These are phyloP conservation scores for Mycena polygramma DNA, from an alignment of 768 basidiomycete genomes.

Conservation along the genomic window DNA sequence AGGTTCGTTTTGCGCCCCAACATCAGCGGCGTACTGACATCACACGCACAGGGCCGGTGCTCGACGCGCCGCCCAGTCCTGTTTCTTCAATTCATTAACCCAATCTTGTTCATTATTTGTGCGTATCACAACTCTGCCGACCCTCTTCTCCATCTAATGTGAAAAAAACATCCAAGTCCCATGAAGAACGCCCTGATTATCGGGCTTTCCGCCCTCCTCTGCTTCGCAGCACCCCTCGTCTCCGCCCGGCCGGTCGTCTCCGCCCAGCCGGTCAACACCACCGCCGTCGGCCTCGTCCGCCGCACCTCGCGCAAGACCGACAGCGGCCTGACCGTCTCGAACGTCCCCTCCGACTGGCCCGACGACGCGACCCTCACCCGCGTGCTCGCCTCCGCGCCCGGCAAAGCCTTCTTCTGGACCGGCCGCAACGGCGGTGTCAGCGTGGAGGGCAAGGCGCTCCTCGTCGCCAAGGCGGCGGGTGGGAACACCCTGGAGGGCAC, in stretches of 20 bases:
- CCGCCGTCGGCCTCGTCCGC: conserved; percentile 20
- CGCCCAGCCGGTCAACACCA: conserved; percentile 1
- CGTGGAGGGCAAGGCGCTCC: conserved; percentile 21
- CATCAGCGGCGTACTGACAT: conserved; percentile 2
- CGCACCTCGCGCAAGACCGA: conserved; percentile 13
- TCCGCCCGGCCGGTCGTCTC: conserved; percentile 4
- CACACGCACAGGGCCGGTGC: conserved; percentile 18
- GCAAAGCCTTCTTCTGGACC: conserved; percentile 21
- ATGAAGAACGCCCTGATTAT: conserved; percentile 13
- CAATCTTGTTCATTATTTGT: conserved; percentile 16
- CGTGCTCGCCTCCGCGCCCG: conserved; percentile 4
- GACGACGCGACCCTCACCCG: conserved; percentile 14
- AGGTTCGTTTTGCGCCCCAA: conserved; percentile 4
- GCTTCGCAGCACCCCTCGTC: conserved; percentile 2
- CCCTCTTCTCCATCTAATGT: conserved; percentile 6
- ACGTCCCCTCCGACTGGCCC: conserved; percentile 20
- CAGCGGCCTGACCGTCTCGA: conserved; percentile 12
- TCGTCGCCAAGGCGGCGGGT: conserved; percentile 7
- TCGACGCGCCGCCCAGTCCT: conserved; percentile 18
- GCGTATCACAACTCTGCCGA: neutral
- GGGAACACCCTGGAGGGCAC: conserved; percentile 20
- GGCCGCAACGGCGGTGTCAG: conserved; percentile 18
- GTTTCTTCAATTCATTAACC: conserved; percentile 17
- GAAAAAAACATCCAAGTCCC: neutral
- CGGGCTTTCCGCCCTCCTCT: conserved; percentile 12